Evolutionary conservation across 495 filamentous ascomycete species (phyloP).

Genomic region (Mycothermus thermophilus): DNA sequence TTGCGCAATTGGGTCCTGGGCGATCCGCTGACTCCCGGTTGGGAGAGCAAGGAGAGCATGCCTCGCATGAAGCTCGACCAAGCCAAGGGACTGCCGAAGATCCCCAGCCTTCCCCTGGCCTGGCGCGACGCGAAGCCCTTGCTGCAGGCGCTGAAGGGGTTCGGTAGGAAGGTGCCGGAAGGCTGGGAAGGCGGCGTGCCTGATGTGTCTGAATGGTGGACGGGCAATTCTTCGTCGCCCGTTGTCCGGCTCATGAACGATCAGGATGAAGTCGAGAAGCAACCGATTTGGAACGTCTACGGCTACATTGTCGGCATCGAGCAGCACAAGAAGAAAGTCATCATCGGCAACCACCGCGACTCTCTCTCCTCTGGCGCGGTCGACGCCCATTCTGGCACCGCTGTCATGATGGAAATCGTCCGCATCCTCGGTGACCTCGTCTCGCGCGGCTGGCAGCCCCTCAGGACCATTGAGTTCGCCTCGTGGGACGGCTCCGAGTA

Average conservation of each 20-base stretch:
- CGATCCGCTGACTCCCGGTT: conserved; percentile 81
- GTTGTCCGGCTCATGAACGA: conserved; percentile 73
- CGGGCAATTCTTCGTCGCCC: conserved; percentile 62
- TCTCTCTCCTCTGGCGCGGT: conserved; percentile 82
- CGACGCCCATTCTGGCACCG: conserved; percentile 78
- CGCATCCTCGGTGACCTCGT: conserved; percentile 68
- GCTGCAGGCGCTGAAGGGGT: conserved; percentile 60
- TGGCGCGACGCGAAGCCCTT: conserved; percentile 80
- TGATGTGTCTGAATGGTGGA: conserved; percentile 64
- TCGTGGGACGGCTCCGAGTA: conserved; percentile 93
- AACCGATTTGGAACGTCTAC: conserved; percentile 82
- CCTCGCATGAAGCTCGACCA: conserved; percentile 53
- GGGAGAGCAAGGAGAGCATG: conserved; percentile 56
- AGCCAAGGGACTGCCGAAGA: conserved; percentile 58
- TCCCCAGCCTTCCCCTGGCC: conserved; percentile 77
- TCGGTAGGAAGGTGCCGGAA: conserved; percentile 55
- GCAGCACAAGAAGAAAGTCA: conserved; percentile 68
- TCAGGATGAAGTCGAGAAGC: conserved; percentile 68
- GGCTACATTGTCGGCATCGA: conserved; percentile 73
- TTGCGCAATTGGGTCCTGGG: conserved; percentile 72
- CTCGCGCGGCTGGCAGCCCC: conserved; percentile 70
- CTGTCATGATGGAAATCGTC: conserved; percentile 76
- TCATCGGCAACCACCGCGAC: conserved; percentile 89
- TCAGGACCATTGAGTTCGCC: conserved; percentile 83
- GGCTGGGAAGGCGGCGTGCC: conserved; percentile 67